Evolutionary conservation across 805 yeast species (phyloP).

Genomic region (Wickerhamiella sorbophila): DNA sequence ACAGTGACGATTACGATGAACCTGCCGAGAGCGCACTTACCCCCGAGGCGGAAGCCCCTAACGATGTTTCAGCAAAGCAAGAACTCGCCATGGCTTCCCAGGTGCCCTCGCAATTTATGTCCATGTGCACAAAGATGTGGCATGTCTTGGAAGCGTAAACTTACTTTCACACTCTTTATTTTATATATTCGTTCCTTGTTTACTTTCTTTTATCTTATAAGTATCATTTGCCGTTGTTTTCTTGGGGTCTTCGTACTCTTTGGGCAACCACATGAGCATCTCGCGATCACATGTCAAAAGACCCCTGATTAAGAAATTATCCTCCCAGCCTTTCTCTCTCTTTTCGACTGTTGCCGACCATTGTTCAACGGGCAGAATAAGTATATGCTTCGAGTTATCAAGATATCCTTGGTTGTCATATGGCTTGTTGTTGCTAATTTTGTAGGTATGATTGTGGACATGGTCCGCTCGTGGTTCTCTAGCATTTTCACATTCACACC

Average conservation of each 20-base stretch:
- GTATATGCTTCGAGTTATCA: not conserved
- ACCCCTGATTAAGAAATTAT: too few relatives aligned
- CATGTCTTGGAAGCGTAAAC: not conserved
- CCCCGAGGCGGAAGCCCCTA: not conserved
- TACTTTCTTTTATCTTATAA: not conserved
- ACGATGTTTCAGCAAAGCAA: not conserved
- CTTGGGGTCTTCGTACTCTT: too few relatives aligned
- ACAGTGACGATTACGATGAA: not conserved
- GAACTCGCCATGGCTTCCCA: too few relatives aligned
- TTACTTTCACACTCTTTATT: not conserved
- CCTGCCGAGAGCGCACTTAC: not conserved
- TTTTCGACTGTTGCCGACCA: too few relatives aligned
- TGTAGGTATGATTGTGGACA: not conserved
- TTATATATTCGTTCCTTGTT: not conserved
- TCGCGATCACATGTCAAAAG: too few relatives aligned
- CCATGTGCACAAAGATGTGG: not conserved
- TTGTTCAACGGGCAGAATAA: too few relatives aligned
- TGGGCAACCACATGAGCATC: too few relatives aligned
- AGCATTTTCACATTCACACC: not conserved
- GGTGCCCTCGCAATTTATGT: not conserved
- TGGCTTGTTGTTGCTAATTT: not conserved
- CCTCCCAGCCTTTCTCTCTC: too few relatives aligned
- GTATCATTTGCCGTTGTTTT: too few relatives aligned
- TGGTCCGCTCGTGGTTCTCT: not conserved
- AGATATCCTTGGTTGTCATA: not conserved